Evolutionary conservation across 139 green algal species (phyloP), one percentile per base, ranked within the genome.

Genomic region (Chlorokybus atmophyticus): DNA sequence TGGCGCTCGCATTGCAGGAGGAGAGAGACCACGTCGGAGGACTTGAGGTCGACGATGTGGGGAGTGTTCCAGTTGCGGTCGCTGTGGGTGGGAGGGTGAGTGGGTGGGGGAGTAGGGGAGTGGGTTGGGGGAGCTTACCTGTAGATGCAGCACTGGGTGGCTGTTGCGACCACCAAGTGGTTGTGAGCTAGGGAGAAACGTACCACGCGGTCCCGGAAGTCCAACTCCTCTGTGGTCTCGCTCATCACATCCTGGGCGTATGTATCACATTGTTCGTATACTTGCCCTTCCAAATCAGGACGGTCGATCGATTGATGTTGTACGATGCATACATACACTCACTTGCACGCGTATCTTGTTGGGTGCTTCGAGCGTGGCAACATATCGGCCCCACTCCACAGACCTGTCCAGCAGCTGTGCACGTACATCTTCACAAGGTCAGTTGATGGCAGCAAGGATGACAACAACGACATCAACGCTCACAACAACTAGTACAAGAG

Each of bases 91-190:
- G n/a, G n/a, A n/a, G n/a, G n/a, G n/a, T n/a, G n/a, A n/a, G n/a
- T n/a, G n/a, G n/a, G n/a, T n/a, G n/a, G n/a, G n/a, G n/a, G n/a
- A n/a, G n/a, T n/a, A n/a, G n/a, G n/a, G n/a, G n/a, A n/a, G n/a
- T n/a, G n/a, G n/a, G n/a, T n/a, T n/a, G n/a, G n/a, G n/a, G n/a
- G n/a, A n/a, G n/a, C n/a, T n/a, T n/a, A n/a, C n/a, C n/a, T 67
- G 71, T 83, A 87, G 23, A 88, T 68, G 65, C 79, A 75, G 52
- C 71, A 82, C 63, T 90, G 82, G 8, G 63, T 83, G 29, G 74
- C 53, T 6, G 81, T 88, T n/a, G 73, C 65, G 27, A 88, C 77
- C 24, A 90, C 73, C n/a, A 89, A 66, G 66, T 87, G 78, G 30
- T 83, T 67, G 50, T 57, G 23, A 79, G 74, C 81, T 3, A 87